Conservation (phyloP, 2,329 filamentous ascomycete species). For the Aspergillus sergii region DNA sequence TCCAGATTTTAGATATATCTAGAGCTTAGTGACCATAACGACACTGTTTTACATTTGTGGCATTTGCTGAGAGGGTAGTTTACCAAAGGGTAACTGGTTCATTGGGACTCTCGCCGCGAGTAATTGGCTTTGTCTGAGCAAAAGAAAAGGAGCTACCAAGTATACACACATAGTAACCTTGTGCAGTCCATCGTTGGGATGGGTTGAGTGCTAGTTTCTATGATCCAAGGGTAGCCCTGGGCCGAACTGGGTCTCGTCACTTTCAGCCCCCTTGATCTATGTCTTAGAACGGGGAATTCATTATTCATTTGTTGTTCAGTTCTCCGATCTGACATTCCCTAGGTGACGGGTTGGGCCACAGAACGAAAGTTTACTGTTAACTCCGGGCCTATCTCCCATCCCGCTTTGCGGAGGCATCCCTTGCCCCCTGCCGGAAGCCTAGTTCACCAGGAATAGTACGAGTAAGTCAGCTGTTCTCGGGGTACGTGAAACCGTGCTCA, state of each 20-base stretch:
- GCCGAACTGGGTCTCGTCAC: neutral
- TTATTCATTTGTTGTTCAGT: neutral
- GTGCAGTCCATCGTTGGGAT: neutral
- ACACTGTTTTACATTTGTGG: neutral
- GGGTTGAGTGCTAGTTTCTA: neutral
- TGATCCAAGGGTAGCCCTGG: neutral
- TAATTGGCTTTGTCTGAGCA: neutral
- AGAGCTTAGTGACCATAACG: neutral
- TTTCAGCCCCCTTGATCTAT: neutral
- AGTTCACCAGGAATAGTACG: neutral
- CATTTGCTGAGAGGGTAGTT: neutral
- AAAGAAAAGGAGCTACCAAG: neutral
- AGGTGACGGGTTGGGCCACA: neutral
- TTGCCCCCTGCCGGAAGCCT: neutral
- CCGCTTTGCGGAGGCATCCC: neutral
- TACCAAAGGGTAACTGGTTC: neutral
- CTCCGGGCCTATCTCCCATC: neutral
- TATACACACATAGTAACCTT: neutral
- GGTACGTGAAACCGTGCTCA: neutral
- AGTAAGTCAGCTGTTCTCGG: neutral
- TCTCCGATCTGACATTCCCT: neutral
- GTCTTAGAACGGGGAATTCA: neutral
- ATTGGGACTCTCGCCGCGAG: neutral
- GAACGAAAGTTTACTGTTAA: neutral
- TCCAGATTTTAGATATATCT: neutral